These are phyloP conservation scores for Pythium dissotocum DNA, from an alignment of 352 stramenopile species.

Conservation along the genomic window DNA sequence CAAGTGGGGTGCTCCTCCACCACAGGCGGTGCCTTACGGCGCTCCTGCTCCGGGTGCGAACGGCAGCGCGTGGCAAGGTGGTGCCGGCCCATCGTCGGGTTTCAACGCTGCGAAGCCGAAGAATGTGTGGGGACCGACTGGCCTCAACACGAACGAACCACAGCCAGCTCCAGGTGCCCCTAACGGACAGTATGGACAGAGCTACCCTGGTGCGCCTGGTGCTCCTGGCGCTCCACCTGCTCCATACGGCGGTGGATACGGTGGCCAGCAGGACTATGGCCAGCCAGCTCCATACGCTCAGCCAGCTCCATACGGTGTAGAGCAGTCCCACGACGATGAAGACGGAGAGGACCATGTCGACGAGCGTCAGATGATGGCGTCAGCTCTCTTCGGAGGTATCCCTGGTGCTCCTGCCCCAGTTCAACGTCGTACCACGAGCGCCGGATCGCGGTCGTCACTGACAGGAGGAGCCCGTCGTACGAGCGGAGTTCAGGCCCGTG, in stretches of 20 bases:
- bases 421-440: constrained; percentile 34
- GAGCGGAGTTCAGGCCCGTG: constrained; percentile 26
- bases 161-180: constrained; percentile 9
- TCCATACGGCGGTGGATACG: constrained; percentile 40
- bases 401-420: constrained; percentile 64
- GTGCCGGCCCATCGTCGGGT: constrained; percentile 35
- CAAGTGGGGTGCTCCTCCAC: constrained; percentile 55
- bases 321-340: constrained; percentile 38
- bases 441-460: constrained; percentile 30
- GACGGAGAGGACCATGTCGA: constrained; percentile 62
- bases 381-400: constrained; percentile 96
- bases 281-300: constrained; percentile 25
- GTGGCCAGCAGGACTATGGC: constrained; percentile 50
- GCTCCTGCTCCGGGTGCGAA: constrained; percentile 27
- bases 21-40: constrained; percentile 25
- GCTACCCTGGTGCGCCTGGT: constrained; percentile 12
- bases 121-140: constrained; percentile 86
- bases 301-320: constrained; percentile 24
- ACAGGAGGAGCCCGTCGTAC: constrained; percentile 39
- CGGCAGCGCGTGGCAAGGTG: constrained; percentile 35
- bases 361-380: constrained; percentile 89
- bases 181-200: constrained; percentile 35
- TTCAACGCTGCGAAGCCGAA: constrained; percentile 63
- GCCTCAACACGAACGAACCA: constrained; percentile 48
- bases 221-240: constrained; percentile 22